Evolutionary conservation across 2,329 filamentous ascomycete species (phyloP), one percentile per base, ranked within the genome.

Genomic region (Colletotrichum navitas): DNA sequence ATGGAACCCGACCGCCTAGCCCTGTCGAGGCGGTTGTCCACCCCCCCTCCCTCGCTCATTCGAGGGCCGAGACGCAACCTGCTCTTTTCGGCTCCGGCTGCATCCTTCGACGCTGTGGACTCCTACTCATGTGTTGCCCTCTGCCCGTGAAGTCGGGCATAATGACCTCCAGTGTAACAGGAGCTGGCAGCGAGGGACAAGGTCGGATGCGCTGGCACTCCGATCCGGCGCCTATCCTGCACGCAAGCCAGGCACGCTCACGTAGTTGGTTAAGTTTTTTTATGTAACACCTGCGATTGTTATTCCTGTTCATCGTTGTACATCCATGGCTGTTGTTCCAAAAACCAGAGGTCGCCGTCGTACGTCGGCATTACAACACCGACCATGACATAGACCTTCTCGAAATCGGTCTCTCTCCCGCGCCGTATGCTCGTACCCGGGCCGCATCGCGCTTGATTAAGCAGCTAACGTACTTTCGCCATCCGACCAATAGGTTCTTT

Each of bases 171-270:
- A 29, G 49, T 26, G 51, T 62, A 32, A 36, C 64, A 52, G 34
- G 26, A 55, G 10, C 41, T 34, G 21, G 26, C 21, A 11, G 45
- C 39, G 55, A 56, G 41, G 51, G 24, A 62, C 36, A 36, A 59
- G 54, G 41, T 52, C 56, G 58, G 68, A 59, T 71, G 58, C 43
- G 68, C 51, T 71, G 68, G 51, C 68, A 63, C 18, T 63, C 68
- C 52, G 58, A 59, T 63, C 68, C 43, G 49, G 68, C 64, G 34
- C 64, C 64, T 54, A 32, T 63, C 52, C 56, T 71, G 64, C 68
- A 66, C 21, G 39, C 54, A 55, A 12, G 43, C 58, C 64, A 71
- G 64, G 58, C 51, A 71, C 58, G 52, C 58, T 36, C 32, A 56
- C 26, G 26, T 8, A 36, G 58, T 63, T 71, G 64, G 68, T 32